Evolutionary conservation across 116 monocot species (phyloP).

Genomic region (Thalassia testudinum): DNA sequence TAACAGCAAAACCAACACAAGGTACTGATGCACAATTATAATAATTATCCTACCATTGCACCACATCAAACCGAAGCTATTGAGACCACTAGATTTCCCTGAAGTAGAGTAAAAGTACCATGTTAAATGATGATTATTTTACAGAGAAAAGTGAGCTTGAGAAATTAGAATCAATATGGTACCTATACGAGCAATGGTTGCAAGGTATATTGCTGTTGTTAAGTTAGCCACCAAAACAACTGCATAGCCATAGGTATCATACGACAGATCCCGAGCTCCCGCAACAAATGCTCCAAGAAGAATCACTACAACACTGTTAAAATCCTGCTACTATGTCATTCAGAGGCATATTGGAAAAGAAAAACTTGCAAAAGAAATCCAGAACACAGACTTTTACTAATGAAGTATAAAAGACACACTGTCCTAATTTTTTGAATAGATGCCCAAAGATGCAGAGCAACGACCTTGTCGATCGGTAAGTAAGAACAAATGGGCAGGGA

Average conservation of each 20-base stretch:
- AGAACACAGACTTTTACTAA: too few relatives aligned
- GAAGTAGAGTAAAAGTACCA: conserved; percentile 3
- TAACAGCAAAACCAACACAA: not conserved
- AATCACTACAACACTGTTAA: conserved; percentile 88
- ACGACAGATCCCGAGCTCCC: conserved; percentile 86
- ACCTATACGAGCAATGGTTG: conserved; percentile 94
- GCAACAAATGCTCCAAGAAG: conserved; percentile 94
- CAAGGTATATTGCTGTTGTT: conserved; percentile 91
- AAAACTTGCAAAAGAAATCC: not conserved
- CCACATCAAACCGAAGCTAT: conserved; percentile 99
- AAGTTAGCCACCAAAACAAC: conserved; percentile 87
- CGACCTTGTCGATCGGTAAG: too few relatives aligned
- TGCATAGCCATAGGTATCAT: conserved; percentile 73
- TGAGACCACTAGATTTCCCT: conserved; percentile 97
- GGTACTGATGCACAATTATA: too few relatives aligned
- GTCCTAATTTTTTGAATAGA: too few relatives aligned
- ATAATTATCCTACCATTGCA: conserved; percentile 84
- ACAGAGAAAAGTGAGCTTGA: too few relatives aligned
- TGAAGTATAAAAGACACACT: too few relatives aligned
- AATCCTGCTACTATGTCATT: conserved; percentile 43
- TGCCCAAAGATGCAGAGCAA: too few relatives aligned
- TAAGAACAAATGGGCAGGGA: too few relatives aligned
- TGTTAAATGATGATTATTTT: too few relatives aligned
- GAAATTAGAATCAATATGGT: conserved; percentile 9
- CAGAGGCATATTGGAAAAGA: conserved; percentile 40